Evolutionary conservation across 805 yeast genomes (phyloP), one percentile per base, ranked within the genome.

Genomic region (Sporopachydermia lactativora): DNA sequence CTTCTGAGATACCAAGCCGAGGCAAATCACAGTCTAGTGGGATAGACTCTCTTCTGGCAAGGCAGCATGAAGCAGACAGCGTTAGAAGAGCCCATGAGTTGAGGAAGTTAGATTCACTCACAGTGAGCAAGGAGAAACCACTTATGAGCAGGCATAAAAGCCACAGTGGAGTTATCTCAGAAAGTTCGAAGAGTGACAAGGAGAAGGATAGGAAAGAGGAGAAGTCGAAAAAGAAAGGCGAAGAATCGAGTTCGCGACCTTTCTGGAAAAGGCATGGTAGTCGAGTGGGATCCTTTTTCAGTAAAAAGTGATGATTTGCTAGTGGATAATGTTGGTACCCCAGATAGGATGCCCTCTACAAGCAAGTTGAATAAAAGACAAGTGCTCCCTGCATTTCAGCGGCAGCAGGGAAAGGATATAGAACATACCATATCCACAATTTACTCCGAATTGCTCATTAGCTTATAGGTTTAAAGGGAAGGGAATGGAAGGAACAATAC

Each of bases 131-230:
- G 31, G n/a, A n/a, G n/a, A n/a, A n/a, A n/a, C 31, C 31, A 24
- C 31, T n/a, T 24, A 24, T 24, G 31, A 24, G n/a, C n/a, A 24
- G 31, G n/a, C 31, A 24, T 24, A 24, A 24, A 24, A 24, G 31
- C 31, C 31, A 24, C 31, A 24, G 31, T 24, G 31, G 31, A 8
- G 31, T 24, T 8, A 24, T 24, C n/a, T 24, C 31, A 24, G 31
- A 24, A n/a, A 8, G n/a, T 24, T 24, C 31, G n/a, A 24, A 24
- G n/a, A 8, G 13, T 8, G n/a, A 24, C n/a, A 24, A 24, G n/a
- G 31, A 24, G n/a, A 24, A 24, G n/a, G 31, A 24, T 8, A 24
- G n/a, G n/a, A n/a, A 24, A 24, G n/a, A 24, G 31, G 31, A 24
- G 31, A 24, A n/a, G n/a, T 8, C 8, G n/a, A 24, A 24, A n/a